These are phyloP conservation scores for Solanum infundibuliforme DNA, from an alignment of 257 asterid species.

Conservation along the genomic window DNA sequence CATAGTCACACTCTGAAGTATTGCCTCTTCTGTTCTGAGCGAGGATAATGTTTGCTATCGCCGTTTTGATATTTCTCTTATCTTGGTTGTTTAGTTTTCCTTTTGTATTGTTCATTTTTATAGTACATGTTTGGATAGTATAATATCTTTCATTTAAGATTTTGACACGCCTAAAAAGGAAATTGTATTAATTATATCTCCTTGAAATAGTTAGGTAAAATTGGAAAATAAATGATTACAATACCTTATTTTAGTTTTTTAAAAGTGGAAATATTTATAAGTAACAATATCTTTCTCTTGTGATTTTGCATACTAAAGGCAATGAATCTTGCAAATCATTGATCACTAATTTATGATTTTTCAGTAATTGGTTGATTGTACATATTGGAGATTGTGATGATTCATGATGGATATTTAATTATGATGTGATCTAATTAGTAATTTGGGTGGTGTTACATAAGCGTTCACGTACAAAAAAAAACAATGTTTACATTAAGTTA, in stretches of 20 bases:
- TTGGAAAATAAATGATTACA: neutral
- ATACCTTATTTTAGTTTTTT: neutral
- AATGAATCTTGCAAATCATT: neutral
- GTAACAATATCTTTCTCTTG: neutral
- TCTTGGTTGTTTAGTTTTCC: neutral
- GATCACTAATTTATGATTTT: neutral
- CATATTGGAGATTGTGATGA: neutral
- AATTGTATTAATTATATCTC: neutral
- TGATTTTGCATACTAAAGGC: neutral
- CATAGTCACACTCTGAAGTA: neutral
- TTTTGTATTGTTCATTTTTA: neutral
- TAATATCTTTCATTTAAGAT: neutral
- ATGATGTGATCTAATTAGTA: neutral
- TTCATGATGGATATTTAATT: neutral
- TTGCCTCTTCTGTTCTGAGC: neutral
- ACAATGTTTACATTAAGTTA: neutral
- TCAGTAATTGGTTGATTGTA: neutral
- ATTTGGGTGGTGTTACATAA: neutral
- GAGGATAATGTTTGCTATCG: neutral
- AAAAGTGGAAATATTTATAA: neutral
- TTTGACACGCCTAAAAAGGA: neutral
- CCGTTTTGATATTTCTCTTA: neutral
- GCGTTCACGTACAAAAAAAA: neutral
- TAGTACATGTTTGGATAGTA: neutral
- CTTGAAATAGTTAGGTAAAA: neutral